Evolutionary conservation across 306 rosid species (phyloP), one percentile per base, ranked within the genome.

Genomic region (Lotus japonicus): DNA sequence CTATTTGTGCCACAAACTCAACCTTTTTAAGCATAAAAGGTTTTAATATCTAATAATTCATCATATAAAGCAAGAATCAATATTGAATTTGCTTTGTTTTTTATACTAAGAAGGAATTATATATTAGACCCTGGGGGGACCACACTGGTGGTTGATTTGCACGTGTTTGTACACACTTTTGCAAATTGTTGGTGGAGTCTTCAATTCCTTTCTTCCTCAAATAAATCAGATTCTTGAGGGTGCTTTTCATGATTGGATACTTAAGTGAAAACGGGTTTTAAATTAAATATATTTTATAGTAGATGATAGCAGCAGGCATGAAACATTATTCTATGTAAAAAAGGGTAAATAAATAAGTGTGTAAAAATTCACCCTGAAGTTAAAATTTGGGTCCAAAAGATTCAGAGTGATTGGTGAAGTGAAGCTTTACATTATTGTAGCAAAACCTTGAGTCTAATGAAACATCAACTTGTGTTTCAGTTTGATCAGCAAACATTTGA

Each of bases 401-500:
- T 19, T 59, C 41, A 26, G 21, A 73, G 63, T 44, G 60, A 17
- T 11, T 45, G 42, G 49, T 36, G 42, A 11, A n/a, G 43, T 43
- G 43, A 13, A 64, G 45, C 53, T 50, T 43, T 70, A 71, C 66
- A 51, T 71, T 41, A 33, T 12, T 60, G 53, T 72, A 36, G 35
- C 76, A 64, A 52, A 54, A 74, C 42, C 21, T 46, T n/a, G 11
- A 16, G 18, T 73, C 77, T 73, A 42, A 69, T 73, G 48, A 49
- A 64, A 74, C 76, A 51, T 78, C 64, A 68, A 79, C 66, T 76
- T 81, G 15, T 60, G 14, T 58, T 83, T 41, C 92, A 84, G 92
- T 87, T 74, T 70, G 86, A 87, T 60, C 90, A 81, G 62, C 98
- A 92, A 64, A 60, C 95, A 64, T 92, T 84, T 26, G 96, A 85